Conservation (phyloP, 2,329 filamentous ascomycete species). For the Ophiostoma triangulosporum region DNA sequence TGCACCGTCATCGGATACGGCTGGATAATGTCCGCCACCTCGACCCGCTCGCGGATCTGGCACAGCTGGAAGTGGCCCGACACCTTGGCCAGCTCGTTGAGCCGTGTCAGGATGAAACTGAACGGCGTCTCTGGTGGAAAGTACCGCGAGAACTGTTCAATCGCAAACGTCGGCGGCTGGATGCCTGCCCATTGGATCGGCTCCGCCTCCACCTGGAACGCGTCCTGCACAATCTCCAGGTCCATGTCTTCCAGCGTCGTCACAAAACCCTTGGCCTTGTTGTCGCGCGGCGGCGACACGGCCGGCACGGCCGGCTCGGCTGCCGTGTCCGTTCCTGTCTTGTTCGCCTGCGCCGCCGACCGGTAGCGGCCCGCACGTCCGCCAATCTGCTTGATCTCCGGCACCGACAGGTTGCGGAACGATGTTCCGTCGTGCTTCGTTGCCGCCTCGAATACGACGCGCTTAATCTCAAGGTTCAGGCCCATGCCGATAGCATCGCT, state of each 20-base stretch:
- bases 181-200: conserved; percentile 61
- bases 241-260: conserved; percentile 66
- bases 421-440: conserved; percentile 55
- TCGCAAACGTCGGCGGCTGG: conserved; percentile 53
- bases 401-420: conserved; percentile 46
- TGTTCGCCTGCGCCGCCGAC: conserved; percentile 36
- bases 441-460: conserved; percentile 72
- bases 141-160: conserved; percentile 67
- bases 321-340: neutral
- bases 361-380: conserved; percentile 82
- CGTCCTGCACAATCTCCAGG: conserved; percentile 44
- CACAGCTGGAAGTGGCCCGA: conserved; percentile 60
- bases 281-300: neutral
- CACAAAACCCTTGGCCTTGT: conserved; percentile 44
- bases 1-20: conserved; percentile 52
- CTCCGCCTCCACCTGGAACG: conserved; percentile 49
- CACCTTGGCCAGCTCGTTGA: conserved; percentile 55
- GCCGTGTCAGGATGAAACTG: conserved; percentile 63
- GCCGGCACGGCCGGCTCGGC: neutral
- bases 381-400: conserved; percentile 88
- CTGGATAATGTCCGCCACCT: conserved; percentile 64
- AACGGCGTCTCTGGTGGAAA: conserved; percentile 74
- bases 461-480: conserved; percentile 80
- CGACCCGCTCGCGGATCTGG: conserved; percentile 45
- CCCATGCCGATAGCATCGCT: conserved; percentile 82